Evolutionary conservation across 2,329 filamentous ascomycete genomes (phyloP).

Genomic region (Aureobasidium sp.): DNA sequence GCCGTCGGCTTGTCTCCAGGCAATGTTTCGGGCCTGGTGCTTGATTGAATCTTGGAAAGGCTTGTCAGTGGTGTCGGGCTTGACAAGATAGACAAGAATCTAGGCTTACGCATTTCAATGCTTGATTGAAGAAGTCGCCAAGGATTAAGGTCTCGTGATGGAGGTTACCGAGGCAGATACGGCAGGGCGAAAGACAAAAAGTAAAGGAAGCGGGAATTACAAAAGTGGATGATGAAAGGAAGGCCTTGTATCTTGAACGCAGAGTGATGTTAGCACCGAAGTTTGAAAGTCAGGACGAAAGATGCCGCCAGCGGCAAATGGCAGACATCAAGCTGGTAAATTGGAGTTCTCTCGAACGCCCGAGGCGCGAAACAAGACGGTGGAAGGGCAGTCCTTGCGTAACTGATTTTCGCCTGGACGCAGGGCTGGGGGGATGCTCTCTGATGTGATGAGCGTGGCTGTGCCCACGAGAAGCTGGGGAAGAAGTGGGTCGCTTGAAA

Average conservation of each 20-base stretch:
- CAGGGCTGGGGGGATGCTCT: background rate
- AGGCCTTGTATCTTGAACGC: background rate
- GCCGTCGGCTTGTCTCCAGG: slow-evolving; percentile 16
- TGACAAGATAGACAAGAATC: slow-evolving; percentile 1
- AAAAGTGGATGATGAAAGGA: background rate
- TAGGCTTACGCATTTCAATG: slow-evolving; percentile 15
- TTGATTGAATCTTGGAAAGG: slow-evolving; percentile 16
- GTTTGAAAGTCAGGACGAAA: background rate
- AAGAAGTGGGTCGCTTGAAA: slow-evolving; percentile 10
- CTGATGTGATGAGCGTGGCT: slow-evolving; percentile 11
- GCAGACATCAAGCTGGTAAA: background rate
- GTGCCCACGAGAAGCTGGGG: slow-evolving; percentile 8
- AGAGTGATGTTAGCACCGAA: slow-evolving; percentile 1
- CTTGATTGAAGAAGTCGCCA: background rate
- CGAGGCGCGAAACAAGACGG: slow-evolving; percentile 5
- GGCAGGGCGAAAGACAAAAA: slow-evolving; percentile 6
- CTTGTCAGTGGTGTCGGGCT: slow-evolving; percentile 11
- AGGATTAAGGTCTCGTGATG: slow-evolving; percentile 1
- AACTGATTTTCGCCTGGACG: slow-evolving; percentile 2
- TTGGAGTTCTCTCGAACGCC: background rate
- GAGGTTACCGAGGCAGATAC: slow-evolving; percentile 5
- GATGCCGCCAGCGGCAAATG: background rate
- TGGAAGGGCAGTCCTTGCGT: background rate
- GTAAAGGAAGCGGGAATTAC: slow-evolving; percentile 1
- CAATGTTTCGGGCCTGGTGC: slow-evolving; percentile 16